phyloP scores from a whole-genome alignment of 1,284 basidiomycete genomes.

The Puccinia horiana region DNA sequence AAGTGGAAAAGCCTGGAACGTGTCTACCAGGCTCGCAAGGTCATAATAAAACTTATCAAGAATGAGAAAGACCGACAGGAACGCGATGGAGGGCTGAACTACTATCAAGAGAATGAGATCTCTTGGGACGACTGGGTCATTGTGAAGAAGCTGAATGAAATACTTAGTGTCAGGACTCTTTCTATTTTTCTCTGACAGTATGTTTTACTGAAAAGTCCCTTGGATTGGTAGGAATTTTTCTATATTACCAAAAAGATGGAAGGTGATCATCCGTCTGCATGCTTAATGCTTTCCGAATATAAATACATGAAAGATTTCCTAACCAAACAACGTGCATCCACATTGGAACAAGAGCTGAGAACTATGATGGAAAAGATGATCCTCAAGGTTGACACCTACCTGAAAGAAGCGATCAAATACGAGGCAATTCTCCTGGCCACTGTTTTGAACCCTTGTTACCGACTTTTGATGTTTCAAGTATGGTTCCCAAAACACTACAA shows the following conservation, averaged over 20 bases:
- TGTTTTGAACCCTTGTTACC: neutral
- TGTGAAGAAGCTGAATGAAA: neutral
- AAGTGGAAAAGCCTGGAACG: neutral
- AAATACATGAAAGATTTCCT: neutral
- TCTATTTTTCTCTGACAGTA: too few species aligned
- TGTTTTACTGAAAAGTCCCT: too few species aligned
- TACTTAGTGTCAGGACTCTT: neutral
- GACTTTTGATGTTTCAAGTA: neutral
- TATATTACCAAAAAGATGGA: neutral
- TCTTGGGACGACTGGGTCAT: neutral
- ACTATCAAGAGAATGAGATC: neutral
- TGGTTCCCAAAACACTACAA: neutral
- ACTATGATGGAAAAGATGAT: neutral
- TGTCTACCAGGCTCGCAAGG: neutral
- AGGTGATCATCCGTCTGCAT: neutral
- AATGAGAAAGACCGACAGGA: neutral
- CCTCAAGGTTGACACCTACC: neutral
- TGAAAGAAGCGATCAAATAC: neutral
- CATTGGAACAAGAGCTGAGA: too few species aligned
- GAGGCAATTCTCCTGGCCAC: neutral
- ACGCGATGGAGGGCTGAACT: neutral
- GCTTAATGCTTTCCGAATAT: neutral
- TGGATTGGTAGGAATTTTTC: slow-evolving; percentile 13
- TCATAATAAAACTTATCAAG: neutral
- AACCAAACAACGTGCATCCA: neutral